phyloP scores from a whole-genome alignment of 1,139 yeast genomes.

The Blastobotrys aristatus region DNA sequence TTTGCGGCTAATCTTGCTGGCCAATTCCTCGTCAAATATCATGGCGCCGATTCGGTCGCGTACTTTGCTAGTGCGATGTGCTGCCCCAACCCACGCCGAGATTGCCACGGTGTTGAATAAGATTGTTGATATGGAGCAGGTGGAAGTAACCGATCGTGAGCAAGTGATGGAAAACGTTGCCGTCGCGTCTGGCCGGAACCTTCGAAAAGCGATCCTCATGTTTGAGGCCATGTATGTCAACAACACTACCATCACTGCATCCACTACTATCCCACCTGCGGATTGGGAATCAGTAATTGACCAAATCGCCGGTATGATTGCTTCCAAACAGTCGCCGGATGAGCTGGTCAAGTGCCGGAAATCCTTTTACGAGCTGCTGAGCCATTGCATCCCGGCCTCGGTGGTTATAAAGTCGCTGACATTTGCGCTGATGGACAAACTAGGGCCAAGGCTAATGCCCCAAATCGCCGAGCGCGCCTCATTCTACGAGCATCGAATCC shows the following conservation, averaged over 20 bases:
- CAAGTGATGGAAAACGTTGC: conserved; percentile 52
- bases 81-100: conserved; percentile 68
- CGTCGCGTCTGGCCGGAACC: conserved; percentile 55
- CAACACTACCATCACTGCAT: conserved; percentile 29
- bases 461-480: conserved; percentile 67
- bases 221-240: conserved; percentile 84
- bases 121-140: conserved; percentile 57
- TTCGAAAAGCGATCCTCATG: conserved; percentile 71
- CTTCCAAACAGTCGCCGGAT: conserved; percentile 59
- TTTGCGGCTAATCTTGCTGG: conserved; percentile 74
- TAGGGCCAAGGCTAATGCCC: conserved; percentile 41
- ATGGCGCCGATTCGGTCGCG: conserved; percentile 94
- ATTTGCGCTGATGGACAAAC: conserved; percentile 48
- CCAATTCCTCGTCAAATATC: conserved; percentile 86
- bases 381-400: conserved; percentile 91
- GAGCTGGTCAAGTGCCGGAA: conserved; percentile 64
- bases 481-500: conserved; percentile 77
- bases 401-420: conserved; percentile 65
- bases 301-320: conserved; percentile 57
- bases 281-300: conserved; percentile 86
- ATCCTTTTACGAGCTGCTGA: conserved; percentile 71
- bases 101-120: conserved; percentile 48
- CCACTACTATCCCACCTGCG: conserved; percentile 48
- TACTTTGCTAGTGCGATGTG: conserved; percentile 76
- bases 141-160: conserved; percentile 37